Evolutionary conservation across 2,329 filamentous ascomycete species (phyloP), one percentile per base, ranked within the genome.

Genomic region (Ascochyta koolunga): DNA sequence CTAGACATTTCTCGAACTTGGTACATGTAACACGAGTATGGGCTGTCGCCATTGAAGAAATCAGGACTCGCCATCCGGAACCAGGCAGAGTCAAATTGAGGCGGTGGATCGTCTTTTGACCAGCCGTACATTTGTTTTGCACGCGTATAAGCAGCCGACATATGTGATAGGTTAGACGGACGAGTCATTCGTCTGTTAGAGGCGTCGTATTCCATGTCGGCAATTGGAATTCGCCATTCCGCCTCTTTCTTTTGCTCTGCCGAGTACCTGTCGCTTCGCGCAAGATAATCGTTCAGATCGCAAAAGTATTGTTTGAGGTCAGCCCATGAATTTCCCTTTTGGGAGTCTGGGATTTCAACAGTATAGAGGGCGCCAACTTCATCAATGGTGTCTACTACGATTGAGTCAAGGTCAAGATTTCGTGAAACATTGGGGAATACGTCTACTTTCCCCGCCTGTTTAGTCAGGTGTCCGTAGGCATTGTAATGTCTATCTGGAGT

Each of bases 181-280:
- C 15, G 31, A 32, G 15, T n/a, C 13, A 32, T 32, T 8, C 31
- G 10, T 24, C 54, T 43, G 31, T 35, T 50, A 5, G 25, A n/a
- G 9, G 44, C 22, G n/a, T 29, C 21, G 24, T 45, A n/a, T 24
- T 61, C 52, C 27, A 45, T 33, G 29, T 61, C 59, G 21, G 53
- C 56, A 15, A 61, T 40, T 15, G 53, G 56, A 11, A 59, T 50
- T n/a, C 56, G 56, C 56, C 52, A 59, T 33, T 44, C 25, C 15
- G 45, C 59, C 33, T 57, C 46, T 19, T 38, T 15, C 41, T 50
- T 54, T 35, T 57, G 40, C 8, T 19, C 5, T 15, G 9, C 27
- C 11, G 27, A 31, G 11, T 32, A 32, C 15, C 13, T 5, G 4
- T 16, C 15, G 31, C 31, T 16, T 32, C 8, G 15, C 15, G 4